Conservation (phyloP, 768 basidiomycete species). For the Krasilnikovozyma curviuscula region DNA sequence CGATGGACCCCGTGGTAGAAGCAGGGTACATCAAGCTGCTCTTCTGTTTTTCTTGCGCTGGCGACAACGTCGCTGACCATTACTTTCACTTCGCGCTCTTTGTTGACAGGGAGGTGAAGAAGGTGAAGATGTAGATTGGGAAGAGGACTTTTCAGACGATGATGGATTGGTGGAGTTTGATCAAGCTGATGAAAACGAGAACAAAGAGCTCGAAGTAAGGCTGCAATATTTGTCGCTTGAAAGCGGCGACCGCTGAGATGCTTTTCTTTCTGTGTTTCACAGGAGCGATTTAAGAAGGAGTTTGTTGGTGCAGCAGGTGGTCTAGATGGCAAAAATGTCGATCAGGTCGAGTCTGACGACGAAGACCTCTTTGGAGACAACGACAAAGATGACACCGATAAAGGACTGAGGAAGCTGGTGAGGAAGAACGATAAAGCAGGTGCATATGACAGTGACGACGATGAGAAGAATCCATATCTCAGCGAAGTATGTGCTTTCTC, state of each 20-base stretch:
- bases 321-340: conserved; percentile 4
- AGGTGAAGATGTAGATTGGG: conserved; percentile 8
- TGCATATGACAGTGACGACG: conserved; percentile 2
- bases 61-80: not conserved
- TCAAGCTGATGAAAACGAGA: conserved; percentile 8
- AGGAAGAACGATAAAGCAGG: conserved; percentile 2
- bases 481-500: too few species aligned
- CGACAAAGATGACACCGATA: not conserved
- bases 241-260: not conserved
- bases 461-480: too few species aligned
- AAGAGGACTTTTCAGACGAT: conserved; percentile 12
- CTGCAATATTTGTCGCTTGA: not conserved
- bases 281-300: conserved; percentile 9
- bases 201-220: conserved; percentile 10
- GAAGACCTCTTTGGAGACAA: conserved; percentile 9
- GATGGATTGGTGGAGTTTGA: conserved; percentile 11
- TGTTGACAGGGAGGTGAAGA: not conserved
- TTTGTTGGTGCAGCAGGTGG: too few species aligned
- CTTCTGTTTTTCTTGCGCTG: not conserved
- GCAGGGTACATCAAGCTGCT: too few species aligned
- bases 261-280: not conserved
- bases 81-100: not conserved
- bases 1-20: not conserved
- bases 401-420: conserved; percentile 6
- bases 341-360: conserved; percentile 4